Percentiles rank a stretch among this genome's conserved stretches.
phyloP scores from a whole-genome alignment of 2,329 filamentous ascomycete species.

The Mariannaea sp. region DNA sequence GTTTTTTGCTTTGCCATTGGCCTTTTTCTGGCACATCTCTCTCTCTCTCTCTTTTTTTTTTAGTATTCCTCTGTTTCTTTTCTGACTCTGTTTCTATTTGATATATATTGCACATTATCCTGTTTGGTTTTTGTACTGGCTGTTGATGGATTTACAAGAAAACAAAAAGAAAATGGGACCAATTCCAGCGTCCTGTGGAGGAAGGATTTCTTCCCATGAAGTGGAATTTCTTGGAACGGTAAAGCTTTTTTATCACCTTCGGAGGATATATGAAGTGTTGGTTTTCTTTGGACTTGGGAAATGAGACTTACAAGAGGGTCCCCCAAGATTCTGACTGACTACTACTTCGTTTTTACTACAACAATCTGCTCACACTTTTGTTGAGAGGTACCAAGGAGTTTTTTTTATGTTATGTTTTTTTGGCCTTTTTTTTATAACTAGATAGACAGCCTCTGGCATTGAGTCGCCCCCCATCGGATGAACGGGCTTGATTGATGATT shows the following conservation, averaged over 20 bases:
- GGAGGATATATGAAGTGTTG: conserved; percentile 11
- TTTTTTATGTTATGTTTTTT: conserved; percentile 2
- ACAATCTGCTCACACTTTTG: conserved; percentile 32
- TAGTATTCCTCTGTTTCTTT: conserved; percentile 22
- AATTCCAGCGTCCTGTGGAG: conserved; percentile 7
- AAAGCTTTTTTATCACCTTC: background rate
- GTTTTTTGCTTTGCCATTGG: conserved; percentile 17
- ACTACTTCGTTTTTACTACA: conserved; percentile 4
- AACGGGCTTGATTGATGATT: conserved; percentile 34
- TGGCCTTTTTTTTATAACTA: conserved; percentile 23
- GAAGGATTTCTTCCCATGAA: conserved; percentile 9
- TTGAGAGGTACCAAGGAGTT: conserved; percentile 39
- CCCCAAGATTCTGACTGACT: conserved; percentile 9
- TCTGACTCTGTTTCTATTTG: conserved; percentile 4
- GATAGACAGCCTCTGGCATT: conserved; percentile 36
- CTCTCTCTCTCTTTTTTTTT: conserved; percentile 23
- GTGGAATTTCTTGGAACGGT: conserved; percentile 1
- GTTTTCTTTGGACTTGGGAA: background rate
- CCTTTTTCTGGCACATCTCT: conserved; percentile 18
- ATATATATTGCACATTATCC: conserved; percentile 13
- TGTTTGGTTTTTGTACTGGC: conserved; percentile 3
- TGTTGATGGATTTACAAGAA: conserved; percentile 18
- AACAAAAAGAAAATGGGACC: conserved; percentile 22
- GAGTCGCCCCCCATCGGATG: conserved; percentile 27
- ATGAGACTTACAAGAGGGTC: background rate